Conservation (phyloP, 1,284 basidiomycete genomes). For the Puccinia coronata region DNA sequence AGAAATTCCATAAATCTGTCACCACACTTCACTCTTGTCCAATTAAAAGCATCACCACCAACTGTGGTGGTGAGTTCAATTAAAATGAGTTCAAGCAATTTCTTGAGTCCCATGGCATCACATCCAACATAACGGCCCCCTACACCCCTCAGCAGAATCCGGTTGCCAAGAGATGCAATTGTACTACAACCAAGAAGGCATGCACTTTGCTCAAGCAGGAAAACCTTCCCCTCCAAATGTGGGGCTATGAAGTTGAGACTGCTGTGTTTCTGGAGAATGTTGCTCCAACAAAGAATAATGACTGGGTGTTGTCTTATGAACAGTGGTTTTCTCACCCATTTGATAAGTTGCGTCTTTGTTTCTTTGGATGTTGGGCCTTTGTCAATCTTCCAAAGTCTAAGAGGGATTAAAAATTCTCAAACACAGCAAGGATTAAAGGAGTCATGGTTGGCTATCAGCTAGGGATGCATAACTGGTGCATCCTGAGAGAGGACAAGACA, state of each 20-base stretch:
- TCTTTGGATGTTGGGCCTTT: constrained; percentile 26
- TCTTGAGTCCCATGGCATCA: not conserved
- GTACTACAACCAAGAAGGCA: constrained; percentile 56
- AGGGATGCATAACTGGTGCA: too few relatives aligned
- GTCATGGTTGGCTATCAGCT: too few relatives aligned
- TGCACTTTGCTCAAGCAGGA: constrained; percentile 55
- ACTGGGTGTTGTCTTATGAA: constrained; percentile 1
- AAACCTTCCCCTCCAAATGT: constrained; percentile 56
- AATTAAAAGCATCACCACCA: constrained; percentile 55
- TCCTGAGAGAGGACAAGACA: not conserved
- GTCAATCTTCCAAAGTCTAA: not conserved
- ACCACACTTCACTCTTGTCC: constrained; percentile 55
- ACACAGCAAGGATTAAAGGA: not conserved
- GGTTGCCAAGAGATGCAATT: constrained; percentile 55
- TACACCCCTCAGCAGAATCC: too few relatives aligned
- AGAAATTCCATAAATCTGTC: too few relatives aligned
- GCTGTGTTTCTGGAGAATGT: too few relatives aligned
- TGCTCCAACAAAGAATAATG: too few relatives aligned
- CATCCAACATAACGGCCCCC: too few relatives aligned
- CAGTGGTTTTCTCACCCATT: not conserved
- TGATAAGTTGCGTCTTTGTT: not conserved
- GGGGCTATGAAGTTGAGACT: constrained; percentile 58
- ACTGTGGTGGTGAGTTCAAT: constrained; percentile 56
- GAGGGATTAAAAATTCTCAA: not conserved
- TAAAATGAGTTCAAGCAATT: not conserved